Evolutionary conservation across 2,329 filamentous ascomycete genomes (phyloP).

Genomic region (Aureobasidium sp.): DNA sequence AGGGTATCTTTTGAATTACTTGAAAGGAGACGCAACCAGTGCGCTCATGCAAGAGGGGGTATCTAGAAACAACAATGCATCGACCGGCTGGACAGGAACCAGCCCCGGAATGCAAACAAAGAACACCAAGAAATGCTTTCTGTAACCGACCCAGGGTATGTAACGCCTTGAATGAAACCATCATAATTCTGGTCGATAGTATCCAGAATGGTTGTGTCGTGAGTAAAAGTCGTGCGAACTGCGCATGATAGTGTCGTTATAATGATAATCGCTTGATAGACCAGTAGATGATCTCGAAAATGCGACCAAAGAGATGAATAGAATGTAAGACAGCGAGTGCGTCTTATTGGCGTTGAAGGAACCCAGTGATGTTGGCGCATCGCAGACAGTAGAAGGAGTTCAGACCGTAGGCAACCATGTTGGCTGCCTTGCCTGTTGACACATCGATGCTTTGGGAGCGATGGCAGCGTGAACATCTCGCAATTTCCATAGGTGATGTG

Average conservation of each 20-base stretch:
- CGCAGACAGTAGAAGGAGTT: conserved; percentile 33
- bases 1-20: neutral
- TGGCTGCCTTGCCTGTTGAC: conserved; percentile 27
- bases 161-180: neutral
- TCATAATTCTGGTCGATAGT: neutral
- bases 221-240: neutral
- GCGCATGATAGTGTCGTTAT: conserved; percentile 9
- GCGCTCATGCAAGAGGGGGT: conserved; percentile 6
- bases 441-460: conserved; percentile 29
- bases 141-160: neutral
- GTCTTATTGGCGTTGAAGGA: conserved; percentile 22
- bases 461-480: conserved; percentile 32
- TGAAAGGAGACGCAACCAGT: neutral
- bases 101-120: conserved; percentile 7
- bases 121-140: neutral
- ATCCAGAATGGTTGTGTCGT: neutral
- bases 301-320: neutral
- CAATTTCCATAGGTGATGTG: conserved; percentile 18
- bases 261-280: neutral
- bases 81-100: neutral
- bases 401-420: conserved; percentile 32
- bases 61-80: conserved; percentile 10
- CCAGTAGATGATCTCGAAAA: neutral
- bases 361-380: conserved; percentile 31
- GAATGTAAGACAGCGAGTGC: neutral